Conservation (phyloP, 768 basidiomycete species). For the Collybia nuda region DNA sequence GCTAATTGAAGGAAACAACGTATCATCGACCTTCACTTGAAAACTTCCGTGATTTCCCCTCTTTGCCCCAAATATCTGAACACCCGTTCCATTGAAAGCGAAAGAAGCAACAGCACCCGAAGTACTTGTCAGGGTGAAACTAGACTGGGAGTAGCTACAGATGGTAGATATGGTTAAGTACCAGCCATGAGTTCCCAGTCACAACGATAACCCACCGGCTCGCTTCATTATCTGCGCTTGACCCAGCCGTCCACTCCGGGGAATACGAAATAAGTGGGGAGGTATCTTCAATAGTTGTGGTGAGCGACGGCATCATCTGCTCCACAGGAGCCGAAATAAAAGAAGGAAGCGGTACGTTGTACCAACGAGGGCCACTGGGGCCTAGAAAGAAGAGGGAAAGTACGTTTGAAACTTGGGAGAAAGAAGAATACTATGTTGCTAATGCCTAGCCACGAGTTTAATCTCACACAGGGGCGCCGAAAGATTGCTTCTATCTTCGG, state of each 20-base stretch:
- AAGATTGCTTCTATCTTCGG: too few relatives aligned
- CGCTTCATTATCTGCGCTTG: slow-evolving; percentile 11
- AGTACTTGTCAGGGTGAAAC: slow-evolving; percentile 36
- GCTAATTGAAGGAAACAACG: slow-evolving; percentile 20
- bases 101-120: slow-evolving; percentile 33
- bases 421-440: too few relatives aligned
- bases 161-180: slow-evolving; percentile 6
- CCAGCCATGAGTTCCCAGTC: too few relatives aligned
- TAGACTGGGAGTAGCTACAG: slow-evolving; percentile 34
- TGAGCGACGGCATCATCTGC: slow-evolving; percentile 21
- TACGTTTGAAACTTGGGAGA: too few relatives aligned
- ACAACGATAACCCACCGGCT: slow-evolving; percentile 1
- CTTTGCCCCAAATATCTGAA: slow-evolving; percentile 52
- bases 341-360: background rate
- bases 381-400: too few relatives aligned
- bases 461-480: too few relatives aligned
- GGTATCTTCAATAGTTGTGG: slow-evolving; percentile 24
- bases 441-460: too few relatives aligned
- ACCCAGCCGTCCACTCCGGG: slow-evolving; percentile 19
- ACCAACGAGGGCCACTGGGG: too few relatives aligned
- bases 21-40: slow-evolving; percentile 39
- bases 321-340: background rate
- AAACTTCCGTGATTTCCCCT: slow-evolving; percentile 46
- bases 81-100: slow-evolving; percentile 46
- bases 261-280: slow-evolving; percentile 25